A percentile compares a stretch with the other conserved stretches of the same genome.
These are phyloP conservation scores for Huiozyma naganishii DNA, from an alignment of 805 yeast species.

Conservation along the genomic window DNA sequence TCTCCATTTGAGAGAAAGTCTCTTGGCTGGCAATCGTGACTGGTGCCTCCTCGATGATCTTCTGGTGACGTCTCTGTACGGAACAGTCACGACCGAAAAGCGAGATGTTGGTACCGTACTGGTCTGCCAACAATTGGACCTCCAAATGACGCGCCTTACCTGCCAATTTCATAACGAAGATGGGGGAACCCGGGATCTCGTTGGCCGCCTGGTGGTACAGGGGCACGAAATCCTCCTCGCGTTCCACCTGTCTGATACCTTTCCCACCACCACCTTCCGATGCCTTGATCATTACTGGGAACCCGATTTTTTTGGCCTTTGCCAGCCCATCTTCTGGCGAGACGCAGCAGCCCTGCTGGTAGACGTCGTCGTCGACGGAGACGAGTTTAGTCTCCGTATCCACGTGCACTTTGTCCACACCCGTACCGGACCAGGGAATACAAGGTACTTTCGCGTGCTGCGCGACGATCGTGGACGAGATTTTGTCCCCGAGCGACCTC, in stretches of 20 bases:
- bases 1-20: constrained; percentile 86
- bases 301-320: constrained; percentile 81
- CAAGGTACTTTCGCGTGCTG: constrained; percentile 98
- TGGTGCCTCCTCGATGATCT: constrained; percentile 98
- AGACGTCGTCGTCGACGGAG: constrained; percentile 75
- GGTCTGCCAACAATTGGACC: constrained; percentile 95
- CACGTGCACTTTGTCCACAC: constrained; percentile 70
- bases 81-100: constrained; percentile 98
- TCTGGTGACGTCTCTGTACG: constrained; percentile 98
- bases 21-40: constrained; percentile 84
- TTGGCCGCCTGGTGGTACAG: constrained; percentile 88
- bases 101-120: constrained; percentile 95
- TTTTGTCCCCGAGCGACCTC: constrained; percentile 99
- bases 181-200: constrained; percentile 98
- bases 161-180: constrained; percentile 94
- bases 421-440: constrained; percentile 99
- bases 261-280: constrained; percentile 99
- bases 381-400: constrained; percentile 69
- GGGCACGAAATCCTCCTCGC: constrained; percentile 64
- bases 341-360: constrained; percentile 78
- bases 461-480: constrained; percentile 95
- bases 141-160: constrained; percentile 97
- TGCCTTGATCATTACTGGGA: constrained; percentile 98
- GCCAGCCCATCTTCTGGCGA: constrained; percentile 81
- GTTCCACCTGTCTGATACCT: constrained; percentile 94